Base-by-base conservation (phyloP, 768 basidiomycete genomes). In the Punctularia strigosozonata region DNA sequence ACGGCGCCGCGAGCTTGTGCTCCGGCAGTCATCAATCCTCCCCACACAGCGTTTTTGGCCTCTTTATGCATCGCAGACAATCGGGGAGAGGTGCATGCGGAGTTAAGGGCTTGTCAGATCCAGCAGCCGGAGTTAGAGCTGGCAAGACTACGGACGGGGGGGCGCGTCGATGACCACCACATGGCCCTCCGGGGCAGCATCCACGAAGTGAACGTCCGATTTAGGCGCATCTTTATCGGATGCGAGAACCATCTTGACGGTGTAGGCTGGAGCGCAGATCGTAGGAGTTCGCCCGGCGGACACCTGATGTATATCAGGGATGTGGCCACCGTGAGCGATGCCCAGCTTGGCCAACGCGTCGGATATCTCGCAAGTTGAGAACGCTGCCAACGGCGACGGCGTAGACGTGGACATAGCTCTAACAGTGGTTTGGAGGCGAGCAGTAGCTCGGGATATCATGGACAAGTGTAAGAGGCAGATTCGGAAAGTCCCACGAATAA, bases 21-120 rank as follows among this genome's bases (percentile, higher is more conserved):
- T 17, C 86, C 86, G 0, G 85, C 83, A 8, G 86, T 78, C 88
- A 90, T 88, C 36, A 88, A 73, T 15, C 90, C 89, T 18, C 90
- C 89, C 90, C 90, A 94, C 5, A 89, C 84, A 4, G 88, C 87
- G 48, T 77, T 82, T 57, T 80, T 81, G 20, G 68, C 62, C 40
- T 76, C 85, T 80, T 54, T 33, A 28, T n/a, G 30, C 25, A 42
- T 26, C 17, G 38, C 36, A 26, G 20, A 19, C 15, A 13, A 22
- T 35, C 3, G 30, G 34, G 38, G 26, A 28, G 10, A 10, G 10
- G 15, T 15, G 28, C 10, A 15, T 10, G 28, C 15, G 28, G 28
- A 30, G 15, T 30, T 30, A 10, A 15, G 15, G 15, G 28, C 10
- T 30, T 10, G 15, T 30, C 15, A 10, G 28, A 15, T 10, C 10